phyloP scores from a whole-genome alignment of 2,329 filamentous ascomycete species.

The Ascochyta clinopodiicola region DNA sequence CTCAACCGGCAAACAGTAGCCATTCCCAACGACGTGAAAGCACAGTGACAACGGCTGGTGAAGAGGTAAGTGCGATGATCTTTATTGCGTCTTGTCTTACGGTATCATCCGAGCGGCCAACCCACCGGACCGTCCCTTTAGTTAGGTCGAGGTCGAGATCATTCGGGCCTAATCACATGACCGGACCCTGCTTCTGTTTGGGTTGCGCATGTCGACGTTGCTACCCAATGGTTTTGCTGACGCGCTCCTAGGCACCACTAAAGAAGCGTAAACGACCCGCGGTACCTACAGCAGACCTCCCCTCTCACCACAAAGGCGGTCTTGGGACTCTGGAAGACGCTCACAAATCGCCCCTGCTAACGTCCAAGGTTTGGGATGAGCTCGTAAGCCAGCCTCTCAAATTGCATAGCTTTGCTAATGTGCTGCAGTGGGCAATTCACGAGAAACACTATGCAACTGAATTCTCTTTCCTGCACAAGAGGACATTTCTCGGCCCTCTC shows the following conservation, averaged over 20 bases:
- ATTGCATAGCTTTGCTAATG: constrained; percentile 5
- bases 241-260: constrained; percentile 18
- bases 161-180: not conserved
- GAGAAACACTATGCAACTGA: constrained; percentile 75
- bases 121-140: not conserved
- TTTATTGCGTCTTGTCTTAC: not conserved
- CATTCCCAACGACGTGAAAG: constrained; percentile 52
- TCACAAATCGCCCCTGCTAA: constrained; percentile 67
- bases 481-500: constrained; percentile 60
- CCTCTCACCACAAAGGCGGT: constrained; percentile 56
- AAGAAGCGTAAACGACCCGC: constrained; percentile 49
- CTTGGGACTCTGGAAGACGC: constrained; percentile 60
- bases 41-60: constrained; percentile 29
- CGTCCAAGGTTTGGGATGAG: constrained; percentile 70
- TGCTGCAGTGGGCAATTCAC: constrained; percentile 66
- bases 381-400: constrained; percentile 49
- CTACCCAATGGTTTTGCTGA: not conserved
- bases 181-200: not conserved
- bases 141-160: not conserved
- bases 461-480: constrained; percentile 73
- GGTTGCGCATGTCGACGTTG: not conserved
- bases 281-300: constrained; percentile 37
- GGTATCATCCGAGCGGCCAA: too few species aligned
- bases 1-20: constrained; percentile 38
- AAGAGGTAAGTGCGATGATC: constrained; percentile 28